phyloP scores from a whole-genome alignment of 352 stramenopile species.

The Pythium periplocum region DNA sequence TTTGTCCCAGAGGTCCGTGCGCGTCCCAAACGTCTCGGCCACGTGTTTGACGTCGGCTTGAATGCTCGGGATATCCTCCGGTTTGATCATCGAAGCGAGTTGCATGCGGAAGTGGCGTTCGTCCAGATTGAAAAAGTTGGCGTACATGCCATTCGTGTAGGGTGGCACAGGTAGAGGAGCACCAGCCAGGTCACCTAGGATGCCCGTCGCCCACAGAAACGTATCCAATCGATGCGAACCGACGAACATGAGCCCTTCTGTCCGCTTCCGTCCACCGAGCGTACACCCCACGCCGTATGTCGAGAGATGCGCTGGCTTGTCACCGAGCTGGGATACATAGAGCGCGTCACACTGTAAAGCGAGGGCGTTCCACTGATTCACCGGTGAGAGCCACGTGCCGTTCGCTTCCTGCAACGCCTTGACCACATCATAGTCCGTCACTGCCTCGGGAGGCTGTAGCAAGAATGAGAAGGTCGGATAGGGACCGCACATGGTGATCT shows the following conservation, averaged over 20 bases:
- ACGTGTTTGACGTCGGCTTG: conserved; percentile 5
- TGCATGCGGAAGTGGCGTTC: conserved; percentile 10
- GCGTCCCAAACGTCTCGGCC: conserved; percentile 8
- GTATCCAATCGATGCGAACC: conserved; percentile 11
- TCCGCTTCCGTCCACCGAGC: conserved; percentile 10
- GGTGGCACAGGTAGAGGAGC: conserved; percentile 6
- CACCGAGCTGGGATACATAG: conserved; percentile 11
- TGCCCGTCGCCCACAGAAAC: conserved; percentile 14
- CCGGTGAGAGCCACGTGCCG: conserved; percentile 4
- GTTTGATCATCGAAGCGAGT: conserved; percentile 1
- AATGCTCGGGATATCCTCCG: conserved; percentile 7
- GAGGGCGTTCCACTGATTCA: conserved; percentile 23
- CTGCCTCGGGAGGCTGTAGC: conserved; percentile 9
- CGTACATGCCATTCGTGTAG: conserved; percentile 6
- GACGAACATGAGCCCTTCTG: conserved; percentile 17
- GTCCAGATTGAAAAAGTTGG: conserved; percentile 11
- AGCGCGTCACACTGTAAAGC: conserved; percentile 16
- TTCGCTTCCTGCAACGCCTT: conserved; percentile 11
- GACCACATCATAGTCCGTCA: conserved; percentile 18
- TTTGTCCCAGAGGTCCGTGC: conserved; percentile 12
- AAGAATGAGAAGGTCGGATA: conserved; percentile 17
- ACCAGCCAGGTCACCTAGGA: conserved; percentile 14
- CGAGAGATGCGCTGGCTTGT: conserved; percentile 17
- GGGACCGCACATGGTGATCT: conserved; percentile 19
- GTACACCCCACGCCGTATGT: conserved; percentile 11